Evolutionary conservation across 2,329 filamentous ascomycete species (phyloP).

Genomic region (Colletotrichum brevisporum): DNA sequence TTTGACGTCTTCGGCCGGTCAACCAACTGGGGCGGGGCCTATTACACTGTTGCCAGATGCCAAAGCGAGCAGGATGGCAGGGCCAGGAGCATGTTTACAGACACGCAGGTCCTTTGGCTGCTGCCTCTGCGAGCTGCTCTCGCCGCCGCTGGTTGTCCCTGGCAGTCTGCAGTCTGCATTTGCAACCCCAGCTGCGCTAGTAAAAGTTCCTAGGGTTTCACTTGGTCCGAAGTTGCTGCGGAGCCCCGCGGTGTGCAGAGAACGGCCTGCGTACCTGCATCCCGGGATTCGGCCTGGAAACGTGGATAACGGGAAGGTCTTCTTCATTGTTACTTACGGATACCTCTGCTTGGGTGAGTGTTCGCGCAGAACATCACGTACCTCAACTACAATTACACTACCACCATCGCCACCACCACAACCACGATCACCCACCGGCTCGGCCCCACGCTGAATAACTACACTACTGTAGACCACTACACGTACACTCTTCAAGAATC

Average conservation of each 20-base stretch:
- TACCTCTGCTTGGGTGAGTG: neutral
- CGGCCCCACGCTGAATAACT: constrained; percentile 13
- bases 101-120: neutral
- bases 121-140: neutral
- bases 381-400: neutral
- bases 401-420: too few relatives aligned
- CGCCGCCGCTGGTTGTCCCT: neutral
- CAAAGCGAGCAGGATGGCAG: neutral
- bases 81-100: neutral
- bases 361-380: neutral
- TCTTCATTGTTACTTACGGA: too few relatives aligned
- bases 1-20: constrained; percentile 5
- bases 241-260: constrained; percentile 12
- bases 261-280: constrained; percentile 12
- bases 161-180: neutral
- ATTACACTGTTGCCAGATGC: constrained; percentile 4
- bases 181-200: constrained; percentile 13
- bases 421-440: neutral
- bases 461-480: too few relatives aligned
- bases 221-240: constrained; percentile 22
- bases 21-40: constrained; percentile 6
- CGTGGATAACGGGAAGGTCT: neutral
- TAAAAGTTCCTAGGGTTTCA: constrained; percentile 27
- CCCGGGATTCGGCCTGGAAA: constrained; percentile 19
- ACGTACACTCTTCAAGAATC: constrained; percentile 2